Base-by-base conservation (phyloP, 495 filamentous ascomycete species). In the Xylaria curta region DNA sequence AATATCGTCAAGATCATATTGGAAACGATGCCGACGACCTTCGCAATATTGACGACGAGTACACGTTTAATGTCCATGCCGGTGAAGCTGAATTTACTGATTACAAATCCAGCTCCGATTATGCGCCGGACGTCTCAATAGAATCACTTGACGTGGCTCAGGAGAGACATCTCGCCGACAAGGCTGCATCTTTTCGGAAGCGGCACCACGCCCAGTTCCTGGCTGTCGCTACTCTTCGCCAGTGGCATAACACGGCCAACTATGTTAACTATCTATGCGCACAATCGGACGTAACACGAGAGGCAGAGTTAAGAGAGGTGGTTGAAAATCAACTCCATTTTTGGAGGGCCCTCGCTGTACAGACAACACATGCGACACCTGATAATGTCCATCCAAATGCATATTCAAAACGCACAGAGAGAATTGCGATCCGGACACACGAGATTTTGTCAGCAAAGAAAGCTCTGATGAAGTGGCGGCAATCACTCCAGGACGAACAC, bases 401-500 rank as follows among this genome's bases (percentile, higher is more conserved):
- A 21, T 79, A 77, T 67, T 79, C 77, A 49, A 79, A 79, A 61
- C 74, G 77, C 15, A 71, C 75, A 36, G 77, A 79, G 31, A 76
- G 58, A 54, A 72, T 79, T 28, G 73, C 77, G 33, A 66, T 71
- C 13, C 74, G 77, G 15, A 56, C 77, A 36, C 69, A 69, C 49
- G 72, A 79, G 46, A 79, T 79, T 13, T 72, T 75, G 6, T 47
- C 38, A 40, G 24, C 58, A 4, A 74, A 74, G 68, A 73, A 65
- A 51, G 51, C 68, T 19, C 28, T 79, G 10, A 66, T 62, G 13
- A 74, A 53, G 36, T 79, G 77, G 77, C 75, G 75, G 38, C 75
- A 74, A 46, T 71, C 31, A 58, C 66, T 70, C 4, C 69, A 62
- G 49, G 63, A 71, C 21, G 40, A 76, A 67, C 67, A 74, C 24